These are phyloP conservation scores for Meyerozyma guilliermondii DNA, from an alignment of 1,139 yeast genomes.

Conservation along the genomic window DNA sequence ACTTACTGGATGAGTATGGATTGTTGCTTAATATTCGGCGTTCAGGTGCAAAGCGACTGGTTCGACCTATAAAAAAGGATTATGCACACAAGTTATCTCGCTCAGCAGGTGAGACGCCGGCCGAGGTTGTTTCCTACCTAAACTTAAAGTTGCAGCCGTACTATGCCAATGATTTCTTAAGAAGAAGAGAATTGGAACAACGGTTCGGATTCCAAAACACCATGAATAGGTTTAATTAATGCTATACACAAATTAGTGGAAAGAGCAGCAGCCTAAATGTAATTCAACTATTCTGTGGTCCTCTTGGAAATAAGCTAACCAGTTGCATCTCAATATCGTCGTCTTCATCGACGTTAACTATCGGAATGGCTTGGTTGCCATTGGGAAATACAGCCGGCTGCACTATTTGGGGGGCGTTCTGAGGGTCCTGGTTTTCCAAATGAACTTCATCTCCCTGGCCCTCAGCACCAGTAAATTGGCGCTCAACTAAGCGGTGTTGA, in stretches of 20 bases:
- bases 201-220: not conserved
- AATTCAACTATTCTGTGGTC: slow-evolving; percentile 2
- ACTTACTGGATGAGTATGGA: too few species aligned
- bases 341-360: slow-evolving; percentile 22
- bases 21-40: too few species aligned
- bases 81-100: not conserved
- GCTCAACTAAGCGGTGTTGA: slow-evolving; percentile 19
- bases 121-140: not conserved
- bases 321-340: slow-evolving; percentile 36
- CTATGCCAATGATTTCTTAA: not conserved
- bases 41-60: not conserved
- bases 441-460: not conserved
- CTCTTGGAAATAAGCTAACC: slow-evolving; percentile 31
- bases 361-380: slow-evolving; percentile 23
- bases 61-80: not conserved
- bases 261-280: not conserved
- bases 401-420: slow-evolving; percentile 39
- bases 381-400: slow-evolving; percentile 41
- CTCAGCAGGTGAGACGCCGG: not conserved
- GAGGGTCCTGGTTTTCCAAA: slow-evolving; percentile 9
- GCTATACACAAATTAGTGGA: not conserved
- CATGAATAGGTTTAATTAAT: not conserved
- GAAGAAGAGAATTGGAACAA: not conserved
- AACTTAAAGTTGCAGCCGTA: not conserved
- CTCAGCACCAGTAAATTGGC: slow-evolving; percentile 5